A percentile compares a stretch with the other conserved stretches of the same genome.
These are phyloP conservation scores for Paramecium tetraurelia DNA, from an alignment of 73 alveolate species.

Conservation along the genomic window DNA sequence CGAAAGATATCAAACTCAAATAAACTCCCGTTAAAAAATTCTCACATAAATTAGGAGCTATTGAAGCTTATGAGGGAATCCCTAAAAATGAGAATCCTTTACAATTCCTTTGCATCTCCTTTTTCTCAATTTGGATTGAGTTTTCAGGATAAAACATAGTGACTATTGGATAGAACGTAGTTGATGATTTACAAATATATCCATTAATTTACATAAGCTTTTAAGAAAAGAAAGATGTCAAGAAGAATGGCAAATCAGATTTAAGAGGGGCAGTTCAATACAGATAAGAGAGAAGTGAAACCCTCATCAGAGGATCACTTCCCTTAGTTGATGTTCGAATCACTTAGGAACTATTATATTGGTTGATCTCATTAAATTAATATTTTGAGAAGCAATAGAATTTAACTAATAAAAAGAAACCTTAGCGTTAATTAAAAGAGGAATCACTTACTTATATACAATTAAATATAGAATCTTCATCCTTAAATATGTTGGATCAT, in stretches of 20 bases:
- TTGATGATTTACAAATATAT: background rate
- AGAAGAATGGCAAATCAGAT: background rate
- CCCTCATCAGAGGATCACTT: background rate
- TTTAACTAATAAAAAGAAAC: background rate
- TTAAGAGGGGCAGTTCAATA: background rate
- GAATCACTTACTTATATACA: background rate
- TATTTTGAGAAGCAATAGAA: background rate
- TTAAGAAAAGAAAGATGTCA: background rate
- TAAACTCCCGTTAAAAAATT: background rate
- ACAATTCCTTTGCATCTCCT: background rate
- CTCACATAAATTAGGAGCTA: background rate
- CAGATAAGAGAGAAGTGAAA: background rate
- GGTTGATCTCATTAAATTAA: background rate
- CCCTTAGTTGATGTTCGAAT: background rate
- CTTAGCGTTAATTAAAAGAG: background rate
- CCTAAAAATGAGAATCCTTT: background rate
- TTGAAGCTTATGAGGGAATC: background rate
- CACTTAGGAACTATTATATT: background rate
- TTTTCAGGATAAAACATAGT: background rate
- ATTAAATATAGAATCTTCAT: background rate
- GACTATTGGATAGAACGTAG: background rate
- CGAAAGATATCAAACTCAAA: background rate
- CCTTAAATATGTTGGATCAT: background rate
- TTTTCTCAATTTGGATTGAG: conserved; percentile 11
- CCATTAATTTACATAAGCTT: background rate